Base-by-base conservation (phyloP, 1,139 yeast genomes). In the Chernovozyma sophiae-reginae region DNA sequence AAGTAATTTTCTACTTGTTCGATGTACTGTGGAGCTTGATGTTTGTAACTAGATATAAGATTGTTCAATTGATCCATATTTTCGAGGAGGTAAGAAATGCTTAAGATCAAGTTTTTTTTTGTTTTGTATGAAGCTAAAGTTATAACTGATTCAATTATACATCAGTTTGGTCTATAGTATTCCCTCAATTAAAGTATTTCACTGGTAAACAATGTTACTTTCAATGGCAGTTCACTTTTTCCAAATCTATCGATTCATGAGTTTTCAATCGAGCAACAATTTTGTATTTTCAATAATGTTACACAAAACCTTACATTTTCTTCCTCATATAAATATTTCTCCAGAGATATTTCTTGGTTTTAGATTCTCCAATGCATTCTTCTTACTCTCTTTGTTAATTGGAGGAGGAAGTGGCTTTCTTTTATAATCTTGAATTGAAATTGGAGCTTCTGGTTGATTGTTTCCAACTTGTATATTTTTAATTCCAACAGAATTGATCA, bases 271-370 rank as follows among this genome's bases (percentile, higher is more conserved):
- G n/a, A n/a, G n/a, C n/a, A n/a, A n/a, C n/a, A n/a, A n/a, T n/a
- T n/a, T n/a, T n/a, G n/a, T n/a, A n/a, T n/a, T n/a, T n/a, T n/a
- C n/a, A n/a, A n/a, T n/a, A 20, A 26, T 13, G 29, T 26, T 26
- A 26, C 29, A 26, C 29, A 26, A 26, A 26, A 26, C 23, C 6
- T 20, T 6, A 6, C 23, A n/a, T n/a, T n/a, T n/a, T n/a, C n/a
- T 23, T 11, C 29, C 12, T 12, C 41, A 53, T 19, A 55, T 43
- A 38, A 53, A 56, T 1, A 66, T 47, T 34, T 67, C 72, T 3
- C 71, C 72, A 39, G 67, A 56, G 37, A 64, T 47, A 29, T 43
- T 51, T 16, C 65, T 46, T 6, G 65, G 65, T 34, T 55, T 56
- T 23, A 60, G 43, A 10, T 56, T 53, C 2, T 55, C 58, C 5